Evolutionary conservation across 768 basidiomycete species (phyloP), one percentile per base, ranked within the genome.

Genomic region (Russula foetens): DNA sequence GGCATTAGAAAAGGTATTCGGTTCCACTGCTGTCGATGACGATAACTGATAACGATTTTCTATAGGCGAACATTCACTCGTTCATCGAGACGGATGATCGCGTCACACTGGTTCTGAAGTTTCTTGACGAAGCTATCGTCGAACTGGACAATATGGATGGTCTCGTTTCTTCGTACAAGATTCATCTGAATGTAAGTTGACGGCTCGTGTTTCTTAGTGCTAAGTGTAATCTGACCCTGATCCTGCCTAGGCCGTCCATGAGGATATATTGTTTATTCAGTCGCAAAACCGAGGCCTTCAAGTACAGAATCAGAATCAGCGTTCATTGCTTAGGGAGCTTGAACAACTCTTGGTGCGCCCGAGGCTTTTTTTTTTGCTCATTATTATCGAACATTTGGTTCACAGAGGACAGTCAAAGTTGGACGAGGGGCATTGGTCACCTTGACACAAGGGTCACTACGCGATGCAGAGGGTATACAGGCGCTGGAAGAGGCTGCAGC

Each of bases 51-150:
- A 50, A 24, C 47, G 15, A 14, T 48, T 2, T 52, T 47, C 49
- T 38, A 61, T 67, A 96, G 95, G 96, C 96, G 2, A 98, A 96
- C 69, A 90, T 98, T 33, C 92, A 98, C 71, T 97, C 97, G 2
- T 98, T 98, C 74, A 78, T 98, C 47, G 97, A 98, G 73, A 89
- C 89, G 9, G 97, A 99, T 70, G 94, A 98, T 69, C 83, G 96
- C 31, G 85, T 99, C 57, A 81, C 79, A 45, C 75, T 86, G 9
- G 95, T 99, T 29, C 73, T 97, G 69, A 90, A 89, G 66, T 87
- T 83, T 69, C 83, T 99, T 67, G 95, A 98, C 59, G 89, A 93
- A 38, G 92, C 94, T 4, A 74, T 98, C 35, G 75, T 80, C 8
- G 95, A 98, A 72, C 78, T 98, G 44, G 94, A 98, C 69, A 84